phyloP scores from a whole-genome alignment of 2,329 filamentous ascomycete genomes.

The Colletotrichum somersetense region DNA sequence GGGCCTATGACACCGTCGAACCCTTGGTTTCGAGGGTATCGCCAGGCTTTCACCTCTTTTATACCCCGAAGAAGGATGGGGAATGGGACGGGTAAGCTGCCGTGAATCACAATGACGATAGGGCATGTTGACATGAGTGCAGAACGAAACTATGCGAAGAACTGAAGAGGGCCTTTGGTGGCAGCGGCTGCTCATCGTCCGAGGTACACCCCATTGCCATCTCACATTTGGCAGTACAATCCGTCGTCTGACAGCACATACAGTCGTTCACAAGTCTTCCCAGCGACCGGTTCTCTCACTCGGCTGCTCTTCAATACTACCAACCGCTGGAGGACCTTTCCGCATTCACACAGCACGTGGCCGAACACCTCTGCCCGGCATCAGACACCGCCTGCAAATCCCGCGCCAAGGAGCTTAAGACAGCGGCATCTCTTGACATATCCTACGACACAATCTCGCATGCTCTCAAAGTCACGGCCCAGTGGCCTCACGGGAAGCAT shows the following conservation, averaged over 20 bases:
- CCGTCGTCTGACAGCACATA: neutral
- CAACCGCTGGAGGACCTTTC: slow-evolving; percentile 70
- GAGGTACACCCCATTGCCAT: slow-evolving; percentile 6
- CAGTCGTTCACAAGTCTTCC: slow-evolving; percentile 72
- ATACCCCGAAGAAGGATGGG: slow-evolving; percentile 67
- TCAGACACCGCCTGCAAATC: slow-evolving; percentile 63
- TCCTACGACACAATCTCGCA: slow-evolving; percentile 79
- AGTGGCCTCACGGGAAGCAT: slow-evolving; percentile 68
- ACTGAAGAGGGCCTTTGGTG: slow-evolving; percentile 69
- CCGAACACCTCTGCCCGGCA: slow-evolving; percentile 63
- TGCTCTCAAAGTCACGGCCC: slow-evolving; percentile 72
- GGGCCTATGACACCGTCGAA: slow-evolving; percentile 68
- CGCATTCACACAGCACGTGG: slow-evolving; percentile 66
- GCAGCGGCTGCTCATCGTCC: slow-evolving; percentile 64
- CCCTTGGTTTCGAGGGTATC: slow-evolving; percentile 82
- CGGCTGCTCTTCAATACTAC: slow-evolving; percentile 78
- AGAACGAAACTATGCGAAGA: slow-evolving; percentile 68
- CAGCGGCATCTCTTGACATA: slow-evolving; percentile 78
- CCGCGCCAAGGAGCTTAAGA: slow-evolving; percentile 57
- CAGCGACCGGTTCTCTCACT: slow-evolving; percentile 47
- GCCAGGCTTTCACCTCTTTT: slow-evolving; percentile 86
- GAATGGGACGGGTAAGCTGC: slow-evolving; percentile 47
- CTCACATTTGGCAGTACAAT: neutral
- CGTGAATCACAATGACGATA: neutral
- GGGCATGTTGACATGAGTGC: slow-evolving; percentile 7